Evolutionary conservation across 768 basidiomycete genomes (phyloP), one percentile per base, ranked within the genome.

Genomic region (Krasilnikovozyma curviuscula): DNA sequence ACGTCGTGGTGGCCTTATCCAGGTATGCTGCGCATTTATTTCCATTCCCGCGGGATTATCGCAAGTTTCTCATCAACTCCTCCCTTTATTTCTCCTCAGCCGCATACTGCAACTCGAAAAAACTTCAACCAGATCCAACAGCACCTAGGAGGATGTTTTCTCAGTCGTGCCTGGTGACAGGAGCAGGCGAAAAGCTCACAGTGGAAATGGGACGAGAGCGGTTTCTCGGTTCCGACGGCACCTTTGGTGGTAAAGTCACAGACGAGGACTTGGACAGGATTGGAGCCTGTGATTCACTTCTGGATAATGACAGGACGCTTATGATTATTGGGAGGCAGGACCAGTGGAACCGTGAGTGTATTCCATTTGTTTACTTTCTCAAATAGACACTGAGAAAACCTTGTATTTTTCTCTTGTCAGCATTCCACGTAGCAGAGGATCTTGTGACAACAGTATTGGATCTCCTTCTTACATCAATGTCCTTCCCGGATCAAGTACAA

Each of bases 391-490:
- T 5, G 23, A 16, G 16, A 24, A 4, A 19, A 21, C 13, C n/a
- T n/a, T n/a, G n/a, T 48, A 13, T 5, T 18, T 47, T 28, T 27
- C 24, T 9, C 6, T 9, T 33, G 18, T 23, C 29, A 44, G 24
- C 18, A 16, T 62, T 60, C 33, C 61, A 63, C 37, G 60, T 63
- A 31, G 57, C 60, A 3, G 61, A 63, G 44, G 61, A 63, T 44
- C 54, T 63, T 29, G 55, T 63, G 32, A 63, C 61, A 1, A 63
- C 61, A 1, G 46, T 61, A n/a, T 57, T 61, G 13, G 56, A 59
- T 1, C 40, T 56, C 28, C 46, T 60, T 30, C 53, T 63, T 27
- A 56, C 53, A 4, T 52, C 52, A 5, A 32, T 51, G 9, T 49
- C 54, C 1, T 52, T 47, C 14, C 56, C 59, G 2, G 50, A 44